phyloP scores from a whole-genome alignment of 1,139 yeast genomes.

The Magnusiomyces ingens region DNA sequence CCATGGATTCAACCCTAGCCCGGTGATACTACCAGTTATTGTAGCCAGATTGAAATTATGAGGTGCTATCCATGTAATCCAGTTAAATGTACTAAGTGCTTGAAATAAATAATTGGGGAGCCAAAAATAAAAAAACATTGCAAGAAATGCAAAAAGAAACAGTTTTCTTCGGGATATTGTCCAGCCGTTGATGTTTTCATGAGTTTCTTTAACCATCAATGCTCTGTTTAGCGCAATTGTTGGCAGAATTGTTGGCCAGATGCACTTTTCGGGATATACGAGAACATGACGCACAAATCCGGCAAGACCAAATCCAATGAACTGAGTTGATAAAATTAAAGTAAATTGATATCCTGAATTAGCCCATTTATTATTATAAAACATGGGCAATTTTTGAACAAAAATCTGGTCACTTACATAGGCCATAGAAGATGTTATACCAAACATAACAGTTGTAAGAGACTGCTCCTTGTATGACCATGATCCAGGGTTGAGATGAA shows the following conservation, averaged over 20 bases:
- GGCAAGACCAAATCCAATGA: constrained; percentile 58
- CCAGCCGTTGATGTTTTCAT: constrained; percentile 48
- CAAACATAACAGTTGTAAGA: constrained; percentile 46
- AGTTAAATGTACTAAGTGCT: constrained; percentile 48
- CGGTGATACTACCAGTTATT: constrained; percentile 47
- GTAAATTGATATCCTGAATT: constrained; percentile 46
- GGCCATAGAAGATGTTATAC: constrained; percentile 39
- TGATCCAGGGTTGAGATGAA: constrained; percentile 50
- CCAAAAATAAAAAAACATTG: constrained; percentile 50
- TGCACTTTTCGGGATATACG: constrained; percentile 48
- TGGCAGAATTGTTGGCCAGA: constrained; percentile 55
- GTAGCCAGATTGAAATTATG: constrained; percentile 46
- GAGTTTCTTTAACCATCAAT: constrained; percentile 39
- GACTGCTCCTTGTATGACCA: constrained; percentile 68
- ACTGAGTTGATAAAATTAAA: constrained; percentile 48
- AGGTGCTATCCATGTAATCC: constrained; percentile 62
- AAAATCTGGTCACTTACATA: constrained; percentile 42
- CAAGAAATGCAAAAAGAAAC: constrained; percentile 37
- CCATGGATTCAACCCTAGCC: constrained; percentile 47
- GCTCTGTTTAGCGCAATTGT: constrained; percentile 51
- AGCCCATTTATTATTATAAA: constrained; percentile 40
- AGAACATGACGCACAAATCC: constrained; percentile 52
- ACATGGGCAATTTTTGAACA: constrained; percentile 39
- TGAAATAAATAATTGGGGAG: constrained; percentile 47
- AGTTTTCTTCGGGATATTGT: constrained; percentile 40